Evolutionary conservation across 164 flowering plant species (phyloP).

Genomic region (Malania oleifera): DNA sequence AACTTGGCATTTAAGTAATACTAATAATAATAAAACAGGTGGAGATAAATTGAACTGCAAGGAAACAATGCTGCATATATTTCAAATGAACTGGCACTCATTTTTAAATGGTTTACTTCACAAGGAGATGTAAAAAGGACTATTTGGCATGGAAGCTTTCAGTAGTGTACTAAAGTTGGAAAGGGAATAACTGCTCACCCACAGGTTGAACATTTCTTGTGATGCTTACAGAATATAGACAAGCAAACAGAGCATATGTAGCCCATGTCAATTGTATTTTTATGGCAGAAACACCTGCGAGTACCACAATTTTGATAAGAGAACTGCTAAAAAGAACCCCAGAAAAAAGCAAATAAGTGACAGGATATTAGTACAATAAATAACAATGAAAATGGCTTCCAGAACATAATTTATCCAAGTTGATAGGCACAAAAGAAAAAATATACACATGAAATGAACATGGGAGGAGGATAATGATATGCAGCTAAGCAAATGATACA

Average conservation of each 20-base stretch:
- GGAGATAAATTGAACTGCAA: not conserved
- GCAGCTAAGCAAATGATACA: no score
- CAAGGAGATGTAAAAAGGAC: not conserved
- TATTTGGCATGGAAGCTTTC: not conserved
- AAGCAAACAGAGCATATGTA: slow-evolving; percentile 93
- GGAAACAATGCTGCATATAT: no score
- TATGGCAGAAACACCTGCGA: slow-evolving; percentile 98
- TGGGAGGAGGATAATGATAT: no score
- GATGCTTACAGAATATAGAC: slow-evolving; percentile 93
- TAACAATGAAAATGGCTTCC: not conserved
- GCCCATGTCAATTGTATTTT: slow-evolving; percentile 93
- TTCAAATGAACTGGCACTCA: no score
- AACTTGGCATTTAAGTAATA: not conserved
- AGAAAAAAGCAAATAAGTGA: not conserved
- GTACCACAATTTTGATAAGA: slow-evolving; percentile 1
- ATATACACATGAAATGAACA: no score
- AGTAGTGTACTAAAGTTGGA: not conserved
- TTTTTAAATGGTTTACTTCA: not conserved
- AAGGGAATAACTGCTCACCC: slow-evolving; percentile 52
- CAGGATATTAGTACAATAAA: not conserved
- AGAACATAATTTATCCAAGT: no score
- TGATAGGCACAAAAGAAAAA: no score
- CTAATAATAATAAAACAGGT: not conserved
- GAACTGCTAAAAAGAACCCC: not conserved
- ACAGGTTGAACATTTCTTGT: slow-evolving; percentile 92